phyloP scores from a whole-genome alignment of 352 stramenopile genomes.

The Globisporangium okanoganense region DNA sequence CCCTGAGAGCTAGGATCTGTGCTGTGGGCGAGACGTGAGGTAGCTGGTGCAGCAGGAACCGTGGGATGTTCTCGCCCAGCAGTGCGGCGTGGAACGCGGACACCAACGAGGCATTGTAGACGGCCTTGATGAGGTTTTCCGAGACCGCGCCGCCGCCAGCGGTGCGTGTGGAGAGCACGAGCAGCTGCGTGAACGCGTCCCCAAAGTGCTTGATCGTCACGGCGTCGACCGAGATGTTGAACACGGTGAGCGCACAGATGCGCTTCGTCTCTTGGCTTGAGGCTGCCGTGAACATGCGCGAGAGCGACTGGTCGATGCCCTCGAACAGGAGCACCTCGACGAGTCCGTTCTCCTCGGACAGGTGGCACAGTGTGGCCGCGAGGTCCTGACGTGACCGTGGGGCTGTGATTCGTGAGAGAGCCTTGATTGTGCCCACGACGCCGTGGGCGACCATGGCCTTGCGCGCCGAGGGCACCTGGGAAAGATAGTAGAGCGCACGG shows the following conservation, averaged over 20 bases:
- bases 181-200: constrained; percentile 54
- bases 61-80: constrained; percentile 60
- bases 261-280: constrained; percentile 58
- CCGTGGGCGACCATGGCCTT: constrained; percentile 54
- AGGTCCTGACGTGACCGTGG: constrained; percentile 46
- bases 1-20: constrained; percentile 43
- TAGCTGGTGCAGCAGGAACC: constrained; percentile 48
- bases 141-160: constrained; percentile 6
- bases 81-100: constrained; percentile 53
- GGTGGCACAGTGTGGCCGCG: constrained; percentile 55
- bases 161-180: constrained; percentile 28
- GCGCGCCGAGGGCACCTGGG: constrained; percentile 29
- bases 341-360: constrained; percentile 56
- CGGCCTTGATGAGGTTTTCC: constrained; percentile 58
- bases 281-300: constrained; percentile 33
- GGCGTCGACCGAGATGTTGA: constrained; percentile 65
- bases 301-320: constrained; percentile 59
- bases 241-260: constrained; percentile 60
- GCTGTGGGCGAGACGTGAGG: constrained; percentile 29
- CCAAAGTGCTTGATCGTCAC: constrained; percentile 60
- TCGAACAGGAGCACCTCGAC: constrained; percentile 64
- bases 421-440: constrained; percentile 43
- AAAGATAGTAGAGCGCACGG: constrained; percentile 65
- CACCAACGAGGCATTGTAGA: constrained; percentile 63
- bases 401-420: constrained; percentile 32